Base-by-base conservation (phyloP, 2,329 filamentous ascomycete genomes). In the Raffaelea deltoideospora region DNA sequence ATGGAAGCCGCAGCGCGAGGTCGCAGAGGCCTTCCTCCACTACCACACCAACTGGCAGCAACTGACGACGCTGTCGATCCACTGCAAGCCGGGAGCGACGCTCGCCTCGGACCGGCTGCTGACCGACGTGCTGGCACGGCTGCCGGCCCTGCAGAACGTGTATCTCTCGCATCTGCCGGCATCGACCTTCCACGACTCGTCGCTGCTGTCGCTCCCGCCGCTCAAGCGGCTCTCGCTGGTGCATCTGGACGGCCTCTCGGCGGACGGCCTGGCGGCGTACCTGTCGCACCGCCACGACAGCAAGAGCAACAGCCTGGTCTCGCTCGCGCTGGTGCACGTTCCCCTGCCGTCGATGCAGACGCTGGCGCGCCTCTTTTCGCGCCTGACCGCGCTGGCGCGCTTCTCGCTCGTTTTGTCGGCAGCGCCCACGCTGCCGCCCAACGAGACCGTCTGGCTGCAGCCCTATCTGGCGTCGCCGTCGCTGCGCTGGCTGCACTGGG, bases 401-500 rank as follows among this genome's bases (percentile, higher is more conserved):
- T 67, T 79, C 40, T 59, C 65, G 5, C 49, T 79, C 5, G 65
- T 73, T 1, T 74, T 79, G 49, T 51, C 60, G 3, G 58, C 58
- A 22, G 57, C 69, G 2, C 74, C 73, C 0, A 50, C 60, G n/a
- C 65, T 77, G 47, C 62, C 72, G 0, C 56, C 62, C 13, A 65
- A 66, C 37, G 62, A 65, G 23, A 67, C 67, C 37, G 65, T 78
- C 38, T 74, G 69, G 59, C 65, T 78, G 43, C 76, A 75, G 54
- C 75, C 74, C 0, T 78, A 77, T 45, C 60, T 79, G 9, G 72
- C 71, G 0, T 76, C 69, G 0, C 39, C 48, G 1, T 69, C 64
- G 9, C 51, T 79, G 5, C 54, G 55, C 19, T 63, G 57, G 35
- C 57, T 79, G 4, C 74, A 79, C 53, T 79, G 75, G 75, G 74